phyloP scores from a whole-genome alignment of 192 early-diverging fungal genomes.

The Phycomyces blakesleeanus region DNA sequence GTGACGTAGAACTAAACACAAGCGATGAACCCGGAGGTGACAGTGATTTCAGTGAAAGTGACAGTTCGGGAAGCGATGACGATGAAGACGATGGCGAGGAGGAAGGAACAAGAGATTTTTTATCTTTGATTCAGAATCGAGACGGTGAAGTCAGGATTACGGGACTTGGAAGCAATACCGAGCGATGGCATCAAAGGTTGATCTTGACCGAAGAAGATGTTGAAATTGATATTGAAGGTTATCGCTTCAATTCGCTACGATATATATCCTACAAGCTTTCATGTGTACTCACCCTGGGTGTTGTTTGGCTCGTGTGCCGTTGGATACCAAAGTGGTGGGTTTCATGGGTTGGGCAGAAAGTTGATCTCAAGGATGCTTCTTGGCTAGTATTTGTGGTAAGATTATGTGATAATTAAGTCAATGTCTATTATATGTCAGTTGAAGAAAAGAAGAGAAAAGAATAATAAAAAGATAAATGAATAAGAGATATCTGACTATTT shows the following conservation, averaged over 20 bases:
- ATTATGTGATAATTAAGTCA: neutral
- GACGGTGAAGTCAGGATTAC: neutral
- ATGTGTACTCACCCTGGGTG: constrained; percentile 65
- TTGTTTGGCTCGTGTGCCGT: constrained; percentile 71
- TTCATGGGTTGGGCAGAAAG: constrained; percentile 57
- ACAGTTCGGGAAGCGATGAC: neutral
- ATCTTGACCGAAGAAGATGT: constrained; percentile 72
- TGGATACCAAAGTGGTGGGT: constrained; percentile 84
- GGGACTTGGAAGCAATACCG: constrained; percentile 5
- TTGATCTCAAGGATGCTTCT: constrained; percentile 70
- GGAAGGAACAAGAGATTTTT: neutral
- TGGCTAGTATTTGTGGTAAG: constrained; percentile 60
- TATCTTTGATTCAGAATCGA: neutral
- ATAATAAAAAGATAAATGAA: too few species aligned
- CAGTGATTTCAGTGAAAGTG: constrained; percentile 16
- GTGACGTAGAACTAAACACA: constrained; percentile 16
- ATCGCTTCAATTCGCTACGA: constrained; percentile 45
- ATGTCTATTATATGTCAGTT: too few species aligned
- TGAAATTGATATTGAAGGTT: constrained; percentile 60
- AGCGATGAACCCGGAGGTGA: constrained; percentile 16
- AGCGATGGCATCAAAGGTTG: constrained; percentile 30
- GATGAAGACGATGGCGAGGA: neutral
- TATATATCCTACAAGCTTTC: constrained; percentile 61
- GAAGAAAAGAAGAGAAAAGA: too few species aligned
- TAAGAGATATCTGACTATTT: too few species aligned